Conservation (phyloP, 2,329 filamentous ascomycete genomes). For the Calonectria fujianensis region DNA sequence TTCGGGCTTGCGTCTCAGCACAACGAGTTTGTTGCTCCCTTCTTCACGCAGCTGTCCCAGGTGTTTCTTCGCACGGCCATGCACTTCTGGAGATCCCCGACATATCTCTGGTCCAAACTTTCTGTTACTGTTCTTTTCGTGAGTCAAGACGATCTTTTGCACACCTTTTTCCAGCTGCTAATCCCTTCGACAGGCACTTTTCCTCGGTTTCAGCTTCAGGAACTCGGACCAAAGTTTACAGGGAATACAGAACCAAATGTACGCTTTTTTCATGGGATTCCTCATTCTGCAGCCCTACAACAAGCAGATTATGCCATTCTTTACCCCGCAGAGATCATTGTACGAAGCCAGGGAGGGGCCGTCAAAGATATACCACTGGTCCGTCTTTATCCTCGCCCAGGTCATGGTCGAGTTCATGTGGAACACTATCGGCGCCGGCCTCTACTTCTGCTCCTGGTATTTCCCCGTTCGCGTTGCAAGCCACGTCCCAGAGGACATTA, state of each 20-base stretch:
- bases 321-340: constrained; percentile 85
- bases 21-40: constrained; percentile 71
- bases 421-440: constrained; percentile 82
- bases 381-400: constrained; percentile 87
- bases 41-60: constrained; percentile 78
- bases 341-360: constrained; percentile 91
- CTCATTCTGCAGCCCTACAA: constrained; percentile 86
- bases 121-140: constrained; percentile 51
- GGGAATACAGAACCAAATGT: constrained; percentile 87
- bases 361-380: constrained; percentile 89
- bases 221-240: constrained; percentile 20
- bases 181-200: constrained; percentile 11
- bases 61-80: constrained; percentile 84
- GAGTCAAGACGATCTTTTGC: neutral
- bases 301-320: constrained; percentile 82
- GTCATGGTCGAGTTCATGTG: constrained; percentile 91
- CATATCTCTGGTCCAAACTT: constrained; percentile 90
- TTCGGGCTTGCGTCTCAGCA: constrained; percentile 58
- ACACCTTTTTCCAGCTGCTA: neutral
- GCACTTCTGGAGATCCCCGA: constrained; percentile 92
- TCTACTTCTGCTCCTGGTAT: constrained; percentile 88
- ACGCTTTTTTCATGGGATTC: constrained; percentile 87
- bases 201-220: constrained; percentile 27
- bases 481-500: constrained; percentile 75
- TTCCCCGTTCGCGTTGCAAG: constrained; percentile 85